Base-by-base conservation (phyloP, 768 basidiomycete species). In the Sutorius australiensis region DNA sequence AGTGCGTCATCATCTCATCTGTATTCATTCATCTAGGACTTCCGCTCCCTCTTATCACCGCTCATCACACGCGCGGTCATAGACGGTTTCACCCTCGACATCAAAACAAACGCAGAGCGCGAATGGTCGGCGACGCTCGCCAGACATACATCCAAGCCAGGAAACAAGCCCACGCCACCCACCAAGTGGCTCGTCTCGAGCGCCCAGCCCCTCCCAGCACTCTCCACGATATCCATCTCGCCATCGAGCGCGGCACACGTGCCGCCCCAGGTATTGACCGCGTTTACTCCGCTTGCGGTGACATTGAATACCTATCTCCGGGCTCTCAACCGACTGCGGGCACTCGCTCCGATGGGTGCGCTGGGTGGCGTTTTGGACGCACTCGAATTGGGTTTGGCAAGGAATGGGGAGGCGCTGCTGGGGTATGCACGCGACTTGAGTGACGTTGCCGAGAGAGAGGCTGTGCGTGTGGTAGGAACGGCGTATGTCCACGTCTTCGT, bases 251-350 rank as follows among this genome's bases (percentile, higher is more conserved):
- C 77, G 13, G 72, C 80, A 8, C 84, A 90, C 60, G 74, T 82
- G 12, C 89, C 91, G 0, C 91, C 92, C 0, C 79, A 83, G 28
- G 70, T 84, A 40, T 73, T 95, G 34, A 78, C 84, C 0, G 77
- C 85, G 2, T 92, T 87, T 61, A 84, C 89, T 3, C 86, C 88
- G 0, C 73, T 95, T 2, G 93, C 91, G 2, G 70, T 76, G 37
- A 78, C 81, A 53, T 78, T 85, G 38, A 97, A 98, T 62, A 78
- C 82, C 3, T 70, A 92, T 21, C 74, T 94, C 4, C 76, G 80
- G 6, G 77, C 86, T 1, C 72, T 98, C 40, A 98, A 98, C 67
- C 78, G 83, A 3, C 73, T 98, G 19, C 86, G 95, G 3, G 75
- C 92, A 11, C 80, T 95, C 12, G 88, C 89, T 3, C 92, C 92